phyloP scores from a whole-genome alignment of 1,139 yeast genomes.

The Spathaspora jeffriesii region DNA sequence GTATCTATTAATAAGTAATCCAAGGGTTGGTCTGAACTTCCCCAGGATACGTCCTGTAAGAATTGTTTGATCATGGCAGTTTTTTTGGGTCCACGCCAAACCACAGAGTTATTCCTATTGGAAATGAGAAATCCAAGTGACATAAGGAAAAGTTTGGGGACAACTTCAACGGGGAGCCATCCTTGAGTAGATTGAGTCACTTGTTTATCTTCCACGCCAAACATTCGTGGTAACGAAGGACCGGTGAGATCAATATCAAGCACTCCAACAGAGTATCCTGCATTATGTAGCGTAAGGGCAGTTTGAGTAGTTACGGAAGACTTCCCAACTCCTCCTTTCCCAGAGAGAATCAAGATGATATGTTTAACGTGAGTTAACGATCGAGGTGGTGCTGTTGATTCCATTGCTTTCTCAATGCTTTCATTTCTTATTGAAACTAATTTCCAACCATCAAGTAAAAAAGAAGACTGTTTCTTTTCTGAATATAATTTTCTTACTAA shows the following conservation, averaged over 20 bases:
- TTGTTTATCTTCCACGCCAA: slow-evolving; percentile 80
- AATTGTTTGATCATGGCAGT: slow-evolving; percentile 98
- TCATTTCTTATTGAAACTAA: too few relatives aligned
- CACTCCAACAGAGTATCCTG: slow-evolving; percentile 88
- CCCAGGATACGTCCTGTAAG: slow-evolving; percentile 91
- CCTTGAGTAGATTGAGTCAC: slow-evolving; percentile 83
- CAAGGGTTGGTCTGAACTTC: slow-evolving; percentile 46
- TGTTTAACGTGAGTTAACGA: slow-evolving; percentile 70
- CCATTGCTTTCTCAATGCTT: slow-evolving; percentile 7
- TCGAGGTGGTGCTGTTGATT: slow-evolving; percentile 37
- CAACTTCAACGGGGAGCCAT: slow-evolving; percentile 83
- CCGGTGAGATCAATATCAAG: slow-evolving; percentile 96
- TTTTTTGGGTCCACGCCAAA: slow-evolving; percentile 99
- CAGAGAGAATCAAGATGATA: slow-evolving; percentile 49
- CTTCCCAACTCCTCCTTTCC: slow-evolving; percentile 79
- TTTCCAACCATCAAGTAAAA: too few relatives aligned
- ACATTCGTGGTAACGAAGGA: slow-evolving; percentile 95
- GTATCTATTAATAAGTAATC: slow-evolving; percentile 93
- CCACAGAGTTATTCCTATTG: slow-evolving; percentile 86
- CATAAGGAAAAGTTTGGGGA: slow-evolving; percentile 57
- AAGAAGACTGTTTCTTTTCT: too few relatives aligned
- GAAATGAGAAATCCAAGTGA: slow-evolving; percentile 89
- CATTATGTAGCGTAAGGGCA: slow-evolving; percentile 70
- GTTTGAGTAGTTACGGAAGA: slow-evolving; percentile 94
- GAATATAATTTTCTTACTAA: too few relatives aligned